Evolutionary conservation across 2,329 filamentous ascomycete genomes (phyloP), one percentile per base, ranked within the genome.

Genomic region (Sclerotinia glacialis): DNA sequence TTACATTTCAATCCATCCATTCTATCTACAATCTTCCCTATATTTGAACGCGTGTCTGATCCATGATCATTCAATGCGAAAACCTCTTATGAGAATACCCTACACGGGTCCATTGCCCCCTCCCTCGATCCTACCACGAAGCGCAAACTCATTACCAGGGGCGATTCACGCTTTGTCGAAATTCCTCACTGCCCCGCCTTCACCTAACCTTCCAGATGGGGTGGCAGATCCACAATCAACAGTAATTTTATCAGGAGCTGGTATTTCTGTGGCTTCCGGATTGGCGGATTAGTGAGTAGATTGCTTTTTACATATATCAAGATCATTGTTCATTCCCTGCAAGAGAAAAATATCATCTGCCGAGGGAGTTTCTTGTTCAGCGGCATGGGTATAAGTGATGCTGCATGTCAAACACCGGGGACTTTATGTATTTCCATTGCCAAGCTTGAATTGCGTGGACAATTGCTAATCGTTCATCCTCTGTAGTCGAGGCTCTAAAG

Each of bases 191-290:
- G 81, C 88, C 7, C 83, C 85, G 23, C 79, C 86, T 21, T 81
- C 85, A 14, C 75, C 76, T 8, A 79, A 80, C 55, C 79, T 85
- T 23, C 74, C 80, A 42, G 59, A 70, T 71, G 72, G 74, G 65
- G 75, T 78, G 67, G 77, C 78, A 40, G 78, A 80, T 62, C 76
- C 79, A 54, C 72, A 80, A 40, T 74, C 70, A 37, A 88, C 87
- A 0, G 82, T 90, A 37, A 78, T 91, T 21, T 80, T 91, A 50
- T 89, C 93, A 0, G 95, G 95, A 14, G 95, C 95, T 3, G 95
- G 95, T 3, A 90, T 99, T 61, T 97, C 92, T 1, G 94, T 98
- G 11, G 91, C 93, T 5, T 97, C 92, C 14, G 95, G 95, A 0
- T 83, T 99, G 42, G 90, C 94, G 40, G 95, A 99, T 79, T 99